Base-by-base conservation (phyloP, 106 monocot species). In the Ottelia alismoides region DNA sequence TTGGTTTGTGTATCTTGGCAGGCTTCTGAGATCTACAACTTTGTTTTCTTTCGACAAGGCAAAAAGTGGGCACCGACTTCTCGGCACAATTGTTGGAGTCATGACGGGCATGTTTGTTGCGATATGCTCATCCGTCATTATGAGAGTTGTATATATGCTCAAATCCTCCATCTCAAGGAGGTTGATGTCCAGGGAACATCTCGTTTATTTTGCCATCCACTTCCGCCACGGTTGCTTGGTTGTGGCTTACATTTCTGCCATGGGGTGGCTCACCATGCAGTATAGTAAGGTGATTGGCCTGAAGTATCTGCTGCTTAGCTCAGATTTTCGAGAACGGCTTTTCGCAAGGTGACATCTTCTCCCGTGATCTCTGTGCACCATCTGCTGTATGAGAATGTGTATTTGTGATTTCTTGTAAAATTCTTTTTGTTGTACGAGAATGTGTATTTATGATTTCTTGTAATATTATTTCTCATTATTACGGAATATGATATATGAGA, bases 261-360 rank as follows among this genome's bases (percentile, higher is more conserved):
- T 77, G 45, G 76, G 70, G 20, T 87, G 87, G 87, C 56, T 93
- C 18, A 69, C 75, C 11, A 23, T 87, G 49, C 76, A 93, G 53
- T 87, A 87, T 63, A 63, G 71, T 61, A 68, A 70, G 49, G 24
- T 70, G 52, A 74, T 93, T 30, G 83, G 92, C 19, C 64, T 87
- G 49, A 85, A 87, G 61, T 69, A 93, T 53, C 71, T 82, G 9
- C 50, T 76, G 11, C 54, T 74, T 44, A 16, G 16, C 10, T 43
- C 40, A 7, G 40, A n/a, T n/a, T n/a, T n/a, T n/a, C n/a, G n/a
- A n/a, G n/a, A n/a, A n/a, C n/a, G n/a, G n/a, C n/a, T n/a, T n/a
- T n/a, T n/a, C n/a, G n/a, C n/a, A n/a, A n/a, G n/a, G n/a, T n/a
- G n/a, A n/a, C n/a, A n/a, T n/a, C n/a, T n/a, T n/a, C n/a, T n/a